phyloP scores from a whole-genome alignment of 2,329 filamentous ascomycete species.

The Monosporascus sp. region DNA sequence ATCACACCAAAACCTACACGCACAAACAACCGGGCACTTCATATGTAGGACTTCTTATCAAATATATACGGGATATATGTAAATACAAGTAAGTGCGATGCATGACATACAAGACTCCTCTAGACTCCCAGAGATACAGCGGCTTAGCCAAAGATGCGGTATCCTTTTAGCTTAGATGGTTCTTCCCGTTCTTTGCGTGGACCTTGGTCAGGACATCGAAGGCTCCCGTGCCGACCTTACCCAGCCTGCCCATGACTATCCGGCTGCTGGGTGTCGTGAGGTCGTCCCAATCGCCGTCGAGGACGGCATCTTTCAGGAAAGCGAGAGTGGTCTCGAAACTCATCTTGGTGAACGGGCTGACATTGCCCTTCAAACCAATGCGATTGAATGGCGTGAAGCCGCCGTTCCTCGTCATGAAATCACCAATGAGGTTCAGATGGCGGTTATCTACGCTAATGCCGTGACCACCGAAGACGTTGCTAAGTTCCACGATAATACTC shows the following conservation, averaged over 20 bases:
- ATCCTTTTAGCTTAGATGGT: slow-evolving; percentile 13
- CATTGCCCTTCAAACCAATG: slow-evolving; percentile 77
- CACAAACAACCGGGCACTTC: no score
- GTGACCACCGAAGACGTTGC: slow-evolving; percentile 81
- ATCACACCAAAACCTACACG: no score
- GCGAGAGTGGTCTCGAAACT: slow-evolving; percentile 96
- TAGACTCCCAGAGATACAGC: no score
- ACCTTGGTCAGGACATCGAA: slow-evolving; percentile 77
- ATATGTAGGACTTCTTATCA: no score
- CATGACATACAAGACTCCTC: no score
- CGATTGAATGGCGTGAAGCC: slow-evolving; percentile 89
- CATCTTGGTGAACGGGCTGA: slow-evolving; percentile 96
- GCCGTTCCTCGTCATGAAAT: slow-evolving; percentile 95
- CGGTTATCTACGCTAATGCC: slow-evolving; percentile 87
- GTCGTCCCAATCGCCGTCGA: slow-evolving; percentile 87
- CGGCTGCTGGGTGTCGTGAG: slow-evolving; percentile 78
- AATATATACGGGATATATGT: no score
- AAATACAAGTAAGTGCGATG: no score
- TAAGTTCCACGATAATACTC: slow-evolving; percentile 82
- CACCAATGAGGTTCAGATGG: slow-evolving; percentile 91
- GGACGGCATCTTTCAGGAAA: slow-evolving; percentile 86
- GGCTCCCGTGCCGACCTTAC: slow-evolving; percentile 79
- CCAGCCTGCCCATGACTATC: slow-evolving; percentile 80
- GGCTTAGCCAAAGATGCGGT: no score
- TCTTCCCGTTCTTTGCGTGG: slow-evolving; percentile 45